Evolutionary conservation across 208 protist genomes (phyloP), one percentile per base, ranked within the genome.

Genomic region (Wallacemonas sp.): DNA sequence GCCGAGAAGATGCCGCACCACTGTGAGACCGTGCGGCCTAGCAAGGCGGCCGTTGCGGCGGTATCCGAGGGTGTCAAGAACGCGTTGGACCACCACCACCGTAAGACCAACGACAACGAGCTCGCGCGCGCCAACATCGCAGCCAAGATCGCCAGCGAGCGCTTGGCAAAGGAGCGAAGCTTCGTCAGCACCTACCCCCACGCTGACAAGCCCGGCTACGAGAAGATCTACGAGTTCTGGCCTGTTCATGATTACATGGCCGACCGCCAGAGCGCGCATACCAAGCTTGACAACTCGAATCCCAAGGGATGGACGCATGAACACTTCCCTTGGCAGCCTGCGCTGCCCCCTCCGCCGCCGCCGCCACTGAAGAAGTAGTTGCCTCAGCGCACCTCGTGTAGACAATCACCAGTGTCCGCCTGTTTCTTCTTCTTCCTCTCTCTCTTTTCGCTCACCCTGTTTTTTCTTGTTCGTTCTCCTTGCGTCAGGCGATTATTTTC

Each of bases 81-180:
- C 1, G 61, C 61, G 16, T 49, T 92, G n/a, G 68, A 61, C 24
- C 70, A 74, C 65, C 69, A 76, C 38, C 46, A 65, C 16, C 65
- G 76, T 60, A 83, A 70, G 33, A 76, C 75, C 36, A 34, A 58
- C 21, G 46, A 71, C 8, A 85, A 68, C 17, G 49, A 77, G 12
- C 72, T 92, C 61, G 85, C 88, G 24, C 68, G 69, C 3, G 77
- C 71, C n/a, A 94, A 88, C 66, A 89, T 92, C 64, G 69, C 65
- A 8, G 85, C 66, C 39, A 90, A 92, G 75, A 27, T 65, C 29
- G 65, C 48, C 0, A 75, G 75, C 16, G 85, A 92, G 75, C 41
- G 71, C 14, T 55, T 62, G 17, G 85, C 83, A 29, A 91, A 81
- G 72, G 80, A 79, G 58, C 80, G 81, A n/a, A 82, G 81, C 19